Percentiles rank a stretch among this genome's conserved stretches.
phyloP scores from a whole-genome alignment of 2,329 filamentous ascomycete genomes.

The Fusarium penzigii region DNA sequence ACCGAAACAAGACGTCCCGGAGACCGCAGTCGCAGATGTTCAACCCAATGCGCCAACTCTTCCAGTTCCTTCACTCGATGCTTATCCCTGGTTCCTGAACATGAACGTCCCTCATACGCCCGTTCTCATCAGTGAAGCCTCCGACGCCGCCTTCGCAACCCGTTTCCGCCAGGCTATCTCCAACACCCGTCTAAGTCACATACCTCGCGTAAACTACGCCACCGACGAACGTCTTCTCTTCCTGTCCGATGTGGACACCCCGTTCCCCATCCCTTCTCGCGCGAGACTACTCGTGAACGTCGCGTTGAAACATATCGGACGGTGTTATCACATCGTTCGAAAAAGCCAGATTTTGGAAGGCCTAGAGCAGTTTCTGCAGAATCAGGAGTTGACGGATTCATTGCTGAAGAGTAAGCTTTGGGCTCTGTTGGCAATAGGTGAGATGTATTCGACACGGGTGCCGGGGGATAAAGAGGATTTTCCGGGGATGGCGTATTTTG shows the following conservation, averaged over 20 bases:
- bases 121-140: constrained; percentile 38
- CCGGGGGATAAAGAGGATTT: constrained; percentile 38
- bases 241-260: constrained; percentile 32
- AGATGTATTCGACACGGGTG: constrained; percentile 44
- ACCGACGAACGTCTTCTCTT: constrained; percentile 31
- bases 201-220: constrained; percentile 37
- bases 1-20: constrained; percentile 11
- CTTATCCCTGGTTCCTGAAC: constrained; percentile 37
- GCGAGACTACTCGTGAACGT: constrained; percentile 35
- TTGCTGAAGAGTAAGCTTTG: constrained; percentile 43
- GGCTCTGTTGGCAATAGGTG: constrained; percentile 47
- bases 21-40: constrained; percentile 8
- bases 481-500: constrained; percentile 46
- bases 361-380: constrained; percentile 40
- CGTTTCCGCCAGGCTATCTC: constrained; percentile 39
- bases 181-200: constrained; percentile 32
- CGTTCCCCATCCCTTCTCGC: constrained; percentile 40
- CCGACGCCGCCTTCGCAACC: constrained; percentile 39
- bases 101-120: constrained; percentile 36
- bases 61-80: constrained; percentile 23
- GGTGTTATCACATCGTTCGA: constrained; percentile 44
- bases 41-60: constrained; percentile 15
- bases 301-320: constrained; percentile 41
- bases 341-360: constrained; percentile 38
- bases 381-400: constrained; percentile 34